A percentile compares a stretch with the other conserved stretches of the same genome.
These are phyloP conservation scores for Sicyos baderoa DNA, from an alignment of 306 rosid genomes.

Conservation along the genomic window DNA sequence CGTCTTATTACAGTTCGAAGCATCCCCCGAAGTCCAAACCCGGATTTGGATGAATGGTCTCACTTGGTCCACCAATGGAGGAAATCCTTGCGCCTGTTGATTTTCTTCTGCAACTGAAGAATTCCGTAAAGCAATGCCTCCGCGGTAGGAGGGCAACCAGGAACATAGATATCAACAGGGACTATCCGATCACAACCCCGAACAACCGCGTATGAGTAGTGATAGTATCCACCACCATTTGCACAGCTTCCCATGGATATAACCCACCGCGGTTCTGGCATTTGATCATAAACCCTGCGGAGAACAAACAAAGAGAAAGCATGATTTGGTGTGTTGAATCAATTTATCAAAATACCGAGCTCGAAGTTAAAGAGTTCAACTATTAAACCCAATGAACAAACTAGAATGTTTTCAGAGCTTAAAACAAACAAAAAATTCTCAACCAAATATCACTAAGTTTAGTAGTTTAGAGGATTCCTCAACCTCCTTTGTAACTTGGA, in stretches of 20 bases:
- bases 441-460: neutral
- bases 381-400: neutral
- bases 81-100: conserved; percentile 95
- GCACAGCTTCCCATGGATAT: conserved; percentile 99
- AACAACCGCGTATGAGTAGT: conserved; percentile 88
- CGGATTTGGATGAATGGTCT: conserved; percentile 24
- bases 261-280: conserved; percentile 99
- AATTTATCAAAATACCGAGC: neutral
- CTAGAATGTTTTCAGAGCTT: no score
- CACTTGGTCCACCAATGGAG: conserved; percentile 91
- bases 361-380: neutral
- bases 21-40: conserved; percentile 27
- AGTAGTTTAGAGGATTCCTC: neutral
- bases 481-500: neutral
- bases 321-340: neutral
- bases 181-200: conserved; percentile 95
- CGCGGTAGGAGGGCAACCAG: conserved; percentile 98
- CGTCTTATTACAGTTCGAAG: conserved; percentile 31
- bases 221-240: conserved; percentile 98
- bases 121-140: conserved; percentile 89
- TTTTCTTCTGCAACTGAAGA: conserved; percentile 97
- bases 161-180: conserved; percentile 91
- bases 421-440: neutral
- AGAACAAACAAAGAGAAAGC: neutral
- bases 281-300: conserved; percentile 95